Base-by-base conservation (phyloP, 2,329 filamentous ascomycete genomes). In the Penicillium sp. region DNA sequence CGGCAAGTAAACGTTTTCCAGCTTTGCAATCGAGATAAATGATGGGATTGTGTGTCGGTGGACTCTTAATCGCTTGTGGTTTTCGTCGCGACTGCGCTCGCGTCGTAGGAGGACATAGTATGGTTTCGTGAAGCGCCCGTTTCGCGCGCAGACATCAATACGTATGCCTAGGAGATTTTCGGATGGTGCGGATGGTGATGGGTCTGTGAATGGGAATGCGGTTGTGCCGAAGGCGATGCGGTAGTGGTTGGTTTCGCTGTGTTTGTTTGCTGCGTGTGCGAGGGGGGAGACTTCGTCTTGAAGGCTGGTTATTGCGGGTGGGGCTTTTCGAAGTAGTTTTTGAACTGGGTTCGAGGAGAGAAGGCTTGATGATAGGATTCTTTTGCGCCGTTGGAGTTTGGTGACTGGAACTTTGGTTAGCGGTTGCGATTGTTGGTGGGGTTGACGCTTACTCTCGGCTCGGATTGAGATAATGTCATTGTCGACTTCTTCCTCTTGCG, bases 151-250 rank as follows among this genome's bases (percentile, higher is more conserved):
- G 13, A 70, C 46, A 27, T 71, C 68, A 14, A 71, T 61, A 9
- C 67, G 56, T 8, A 70, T 45, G 2, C 68, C 68, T 2, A 70
- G 48, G 1, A 70, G 50, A 25, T 59, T 57, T 12, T 23, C 29
- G 3, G 17, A 8, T 3, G 50, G 47, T 3, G 47, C 37, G 6
- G 50, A 54, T 2, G 67, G 63, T 0, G 62, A 62, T 2, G 68
- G 68, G 35, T 71, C 68, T 34, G 56, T 61, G 48, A 69, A 71
- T 3, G 67, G 67, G 39, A 71, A 71, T 2, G 65, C 55, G 1
- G 68, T 71, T 8, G 64, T 56, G 4, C 66, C 66, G 50, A 69
- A 69, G 3, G 64, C 64, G 31, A 71, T 57, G 22, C 67, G 66
- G 51, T 70, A 57, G 46, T 66, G 57, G 37, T 70, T 70, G 3